Evolutionary conservation across 371 early-diverging fungal genomes (phyloP), one percentile per base, ranked within the genome.

Genomic region (Vavraia culicis): DNA sequence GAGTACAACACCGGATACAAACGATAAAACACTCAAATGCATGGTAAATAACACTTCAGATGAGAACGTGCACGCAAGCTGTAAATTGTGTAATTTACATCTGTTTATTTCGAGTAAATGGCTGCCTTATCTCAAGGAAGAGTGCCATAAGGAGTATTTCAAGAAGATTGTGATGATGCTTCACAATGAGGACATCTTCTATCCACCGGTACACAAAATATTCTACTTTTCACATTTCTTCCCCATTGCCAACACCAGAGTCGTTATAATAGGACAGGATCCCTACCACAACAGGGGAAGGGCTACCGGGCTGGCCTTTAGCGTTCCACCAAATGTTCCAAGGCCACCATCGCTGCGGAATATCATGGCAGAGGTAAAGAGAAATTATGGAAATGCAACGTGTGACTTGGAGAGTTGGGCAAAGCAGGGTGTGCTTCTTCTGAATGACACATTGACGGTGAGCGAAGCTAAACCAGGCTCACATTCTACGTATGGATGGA

Each of bases 391-490:
- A 1, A 21, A 54, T 42, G 61, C 52, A 16, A 22, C 22, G 16
- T 52, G 53, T 16, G 2, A 11, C 8, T 71, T 88, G 9, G 72
- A 70, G 32, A 75, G 76, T 15, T 85, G 83, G 85, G 78, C 78
- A 0, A 72, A 80, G 62, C 82, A 85, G 59, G 89, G 93, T 4
- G 93, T 95, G 7, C 68, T 95, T 34, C 54, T 95, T 57, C 74
- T 95, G 31, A 95, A 95, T 62, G 77, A 90, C 2, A 66, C 80
- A 22, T 73, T 95, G 48, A 89, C 86, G 4, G 95, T 95, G 10
- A 79, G 76, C 43, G 75, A 75, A 8, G 75, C 77, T 59, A 62
- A 77, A 31, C 76, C 95, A 21, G 78, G 75, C 41, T 83, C 85
- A 27, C 95, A 95, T 71, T 67, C 77, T n/a, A 67, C 71, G 4